phyloP scores from a whole-genome alignment of 2,329 filamentous ascomycete genomes.

The Colletotrichum sp. region DNA sequence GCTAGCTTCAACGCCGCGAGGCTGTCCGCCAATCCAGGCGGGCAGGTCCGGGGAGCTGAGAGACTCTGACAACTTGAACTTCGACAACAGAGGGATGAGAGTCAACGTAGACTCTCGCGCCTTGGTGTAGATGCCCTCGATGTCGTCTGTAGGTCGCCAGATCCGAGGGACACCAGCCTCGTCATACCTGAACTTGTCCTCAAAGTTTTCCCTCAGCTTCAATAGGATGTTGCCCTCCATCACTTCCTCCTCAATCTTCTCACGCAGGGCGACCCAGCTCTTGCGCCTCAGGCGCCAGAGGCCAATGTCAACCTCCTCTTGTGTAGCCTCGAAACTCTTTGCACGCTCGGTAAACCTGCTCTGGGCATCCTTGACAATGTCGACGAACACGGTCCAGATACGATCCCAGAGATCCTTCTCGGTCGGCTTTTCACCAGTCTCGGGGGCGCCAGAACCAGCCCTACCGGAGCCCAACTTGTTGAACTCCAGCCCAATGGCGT shows the following conservation, averaged over 20 bases:
- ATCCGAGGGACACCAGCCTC: slow-evolving; percentile 93
- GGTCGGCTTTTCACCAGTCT: slow-evolving; percentile 74
- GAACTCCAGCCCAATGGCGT: slow-evolving; percentile 91
- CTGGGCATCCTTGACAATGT: slow-evolving; percentile 85
- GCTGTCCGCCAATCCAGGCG: slow-evolving; percentile 81
- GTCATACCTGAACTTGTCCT: slow-evolving; percentile 99
- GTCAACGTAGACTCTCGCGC: slow-evolving; percentile 91
- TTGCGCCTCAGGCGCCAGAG: slow-evolving; percentile 92
- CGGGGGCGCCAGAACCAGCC: slow-evolving; percentile 80
- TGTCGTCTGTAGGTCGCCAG: slow-evolving; percentile 96
- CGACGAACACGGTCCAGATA: slow-evolving; percentile 86
- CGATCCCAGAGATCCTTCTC: slow-evolving; percentile 96
- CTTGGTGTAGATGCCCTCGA: slow-evolving; percentile 92
- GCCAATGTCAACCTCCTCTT: slow-evolving; percentile 90
- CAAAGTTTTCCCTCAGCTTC: slow-evolving; percentile 97
- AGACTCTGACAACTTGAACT: slow-evolving; percentile 79
- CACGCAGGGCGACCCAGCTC: slow-evolving; percentile 88
- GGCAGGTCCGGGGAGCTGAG: slow-evolving; percentile 81
- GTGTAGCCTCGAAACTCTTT: slow-evolving; percentile 89
- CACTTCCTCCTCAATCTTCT: slow-evolving; percentile 95
- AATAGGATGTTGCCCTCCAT: slow-evolving; percentile 96
- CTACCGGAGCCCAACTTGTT: slow-evolving; percentile 92
- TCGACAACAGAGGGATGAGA: slow-evolving; percentile 86
- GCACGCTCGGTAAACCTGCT: slow-evolving; percentile 85
- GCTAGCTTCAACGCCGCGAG: slow-evolving; percentile 73